Base-by-base conservation (phyloP, 2,329 filamentous ascomycete genomes). In the Dactylonectria macrodidyma region DNA sequence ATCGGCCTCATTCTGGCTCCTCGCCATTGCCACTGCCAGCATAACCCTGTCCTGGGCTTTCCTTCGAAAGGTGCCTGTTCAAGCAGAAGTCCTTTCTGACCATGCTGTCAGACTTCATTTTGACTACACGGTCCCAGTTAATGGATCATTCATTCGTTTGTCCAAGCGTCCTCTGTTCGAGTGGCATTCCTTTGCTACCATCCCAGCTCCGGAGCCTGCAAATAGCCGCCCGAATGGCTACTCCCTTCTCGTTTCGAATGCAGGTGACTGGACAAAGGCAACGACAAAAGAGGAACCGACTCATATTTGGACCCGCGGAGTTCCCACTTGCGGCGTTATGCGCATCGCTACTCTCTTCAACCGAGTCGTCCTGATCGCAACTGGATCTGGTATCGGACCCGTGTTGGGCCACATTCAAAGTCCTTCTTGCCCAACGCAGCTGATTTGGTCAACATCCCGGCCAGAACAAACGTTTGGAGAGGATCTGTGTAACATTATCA, bases 131-230 rank as follows among this genome's bases (percentile, higher is more conserved):
- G 84, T 87, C 8, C 88, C 90, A 5, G 84, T 87, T 61, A 82
- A 82, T 50, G 81, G 81, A 7, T 80, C 77, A 22, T 83, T 83
- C 57, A 81, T 81, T 10, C 88, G 91, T 36, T 80, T 94, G 3
- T 88, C 91, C 3, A 85, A 87, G 59, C 83, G 84, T 5, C 91
- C 92, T 0, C 83, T 93, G n/a, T 81, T 86, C 12, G 92, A 95
- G 80, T 93, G 91, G 86, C 93, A 95, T 79, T 88, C 90, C 1
- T 95, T 95, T 76, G 93, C 92, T 54, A 91, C 91, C 1, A 92
- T 95, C 67, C 90, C 92, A 1, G 86, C 89, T 66, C 85, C 87
- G 1, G 78, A 82, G 60, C 59, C 77, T 19, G 30, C 68, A 57
- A 52, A 71, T 69, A 57, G 68, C 64, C 16, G 75, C 52, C 58